Percentiles rank a stretch among this genome's conserved stretches.
Conservation (phyloP, 163 green algal species). For the Scenedesmus sp. region DNA sequence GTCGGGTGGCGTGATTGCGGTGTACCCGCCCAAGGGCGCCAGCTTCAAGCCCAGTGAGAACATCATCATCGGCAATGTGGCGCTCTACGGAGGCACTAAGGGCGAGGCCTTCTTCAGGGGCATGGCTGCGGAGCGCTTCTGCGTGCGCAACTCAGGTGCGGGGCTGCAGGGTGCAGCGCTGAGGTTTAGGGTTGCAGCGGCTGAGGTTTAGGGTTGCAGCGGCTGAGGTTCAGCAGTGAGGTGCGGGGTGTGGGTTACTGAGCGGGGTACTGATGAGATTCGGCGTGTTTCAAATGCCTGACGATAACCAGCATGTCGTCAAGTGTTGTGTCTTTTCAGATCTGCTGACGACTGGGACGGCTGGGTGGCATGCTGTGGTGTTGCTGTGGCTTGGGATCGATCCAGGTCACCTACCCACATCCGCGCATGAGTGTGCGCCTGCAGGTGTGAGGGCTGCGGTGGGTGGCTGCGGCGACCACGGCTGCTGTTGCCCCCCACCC, state of each 20-base stretch:
- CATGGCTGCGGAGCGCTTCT: slow-evolving; percentile 93
- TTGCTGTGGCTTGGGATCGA: slow-evolving; percentile 95
- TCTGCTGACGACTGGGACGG: slow-evolving; percentile 40
- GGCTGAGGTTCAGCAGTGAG: too few species aligned
- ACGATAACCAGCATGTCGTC: too few species aligned
- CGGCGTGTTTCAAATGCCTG: too few species aligned
- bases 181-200: too few species aligned
- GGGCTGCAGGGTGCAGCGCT: background rate
- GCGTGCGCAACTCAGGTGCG: slow-evolving; percentile 92
- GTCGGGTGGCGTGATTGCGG: slow-evolving; percentile 80
- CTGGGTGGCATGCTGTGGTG: slow-evolving; percentile 80
- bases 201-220: too few species aligned
- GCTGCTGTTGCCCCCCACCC: background rate
- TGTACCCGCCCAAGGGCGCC: slow-evolving; percentile 82
- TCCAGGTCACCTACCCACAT: background rate
- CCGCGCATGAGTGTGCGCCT: background rate
- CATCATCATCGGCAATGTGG: slow-evolving; percentile 96
- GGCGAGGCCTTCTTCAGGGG: slow-evolving; percentile 94
- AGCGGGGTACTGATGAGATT: too few species aligned
- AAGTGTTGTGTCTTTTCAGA: too few species aligned
- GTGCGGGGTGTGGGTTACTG: too few species aligned
- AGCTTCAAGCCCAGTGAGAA: slow-evolving; percentile 88
- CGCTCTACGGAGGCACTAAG: slow-evolving; percentile 89
- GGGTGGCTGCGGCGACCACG: background rate
- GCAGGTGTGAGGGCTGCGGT: background rate